Base-by-base conservation (phyloP, 2,329 filamentous ascomycete species). In the Curvularia spicifera region DNA sequence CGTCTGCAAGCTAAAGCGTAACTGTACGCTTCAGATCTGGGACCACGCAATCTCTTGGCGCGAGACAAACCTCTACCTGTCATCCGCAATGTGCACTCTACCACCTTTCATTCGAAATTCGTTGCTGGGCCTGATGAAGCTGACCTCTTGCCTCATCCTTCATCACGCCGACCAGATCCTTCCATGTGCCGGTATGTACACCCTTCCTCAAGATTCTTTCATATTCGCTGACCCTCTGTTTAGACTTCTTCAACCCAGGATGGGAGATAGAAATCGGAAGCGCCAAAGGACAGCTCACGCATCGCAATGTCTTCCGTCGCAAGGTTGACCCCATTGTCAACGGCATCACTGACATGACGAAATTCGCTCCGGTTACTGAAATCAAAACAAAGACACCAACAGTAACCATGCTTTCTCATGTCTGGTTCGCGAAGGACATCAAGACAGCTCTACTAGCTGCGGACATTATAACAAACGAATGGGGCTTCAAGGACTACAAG, bases 261-360 rank as follows among this genome's bases (percentile, higher is more conserved):
- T 88, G 85, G 85, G 85, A 88, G 65, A 79, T 84, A 4, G 85
- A 88, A 64, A 83, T 87, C 26, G 85, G 85, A 39, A 87, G 84
- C 12, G 80, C 81, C 53, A 81, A 86, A 63, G 85, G 85, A 18
- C 78, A 78, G 15, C 78, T 87, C 40, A 81, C 83, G 54, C 84
- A 85, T 66, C 81, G 84, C 59, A 85, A 85, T 57, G 78, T 79
- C 8, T 87, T 87, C 77, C 78, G 77, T 46, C 80, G 85, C 51
- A 87, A 87, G 68, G 84, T 89, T 43, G 85, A 88, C 61, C 86
- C 86, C 1, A 85, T 89, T 35, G 85, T 88, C 62, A 89, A 89
- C 66, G 86, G 86, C 50, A 87, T 88, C 62, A 83, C 83, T 48
- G 84, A 88, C 67, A 87, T 87, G 84, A 84, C 85, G 47, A 84